These are phyloP conservation scores for Trichoderma semiorbis DNA, from an alignment of 2,329 filamentous ascomycete species.

Conservation along the genomic window DNA sequence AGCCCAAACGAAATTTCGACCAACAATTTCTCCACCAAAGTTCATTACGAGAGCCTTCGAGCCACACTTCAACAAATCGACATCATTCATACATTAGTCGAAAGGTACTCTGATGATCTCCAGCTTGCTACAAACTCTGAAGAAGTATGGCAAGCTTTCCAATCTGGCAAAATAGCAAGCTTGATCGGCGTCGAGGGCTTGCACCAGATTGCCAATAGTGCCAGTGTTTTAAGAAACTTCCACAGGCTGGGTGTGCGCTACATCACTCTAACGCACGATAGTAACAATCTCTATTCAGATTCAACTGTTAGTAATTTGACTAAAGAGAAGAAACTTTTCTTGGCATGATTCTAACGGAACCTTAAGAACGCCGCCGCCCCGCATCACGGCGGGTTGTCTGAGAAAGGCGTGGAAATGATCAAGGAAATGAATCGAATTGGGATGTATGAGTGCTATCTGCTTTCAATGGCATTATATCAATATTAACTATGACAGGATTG, in stretches of 20 bases:
- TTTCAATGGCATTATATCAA: not conserved
- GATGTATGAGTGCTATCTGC: conserved; percentile 2
- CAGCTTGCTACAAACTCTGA: conserved; percentile 56
- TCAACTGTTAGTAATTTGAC: not conserved
- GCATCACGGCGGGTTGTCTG: conserved; percentile 13
- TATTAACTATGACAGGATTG: conserved; percentile 41
- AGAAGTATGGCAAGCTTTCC: conserved; percentile 57
- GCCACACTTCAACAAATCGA: conserved; percentile 69
- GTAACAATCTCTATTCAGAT: conserved; percentile 19
- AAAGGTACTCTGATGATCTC: conserved; percentile 62
- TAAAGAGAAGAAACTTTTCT: not conserved
- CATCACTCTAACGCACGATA: conserved; percentile 76
- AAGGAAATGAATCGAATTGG: conserved; percentile 21
- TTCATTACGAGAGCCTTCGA: conserved; percentile 35
- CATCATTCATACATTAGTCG: conserved; percentile 57
- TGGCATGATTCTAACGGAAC: not conserved
- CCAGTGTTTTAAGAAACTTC: conserved; percentile 67
- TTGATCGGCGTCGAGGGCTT: conserved; percentile 76
- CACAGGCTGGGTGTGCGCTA: conserved; percentile 75
- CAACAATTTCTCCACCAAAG: not conserved
- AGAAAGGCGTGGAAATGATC: conserved; percentile 15
- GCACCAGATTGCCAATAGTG: conserved; percentile 81
- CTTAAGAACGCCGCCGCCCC: not conserved
- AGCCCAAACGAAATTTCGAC: not conserved
- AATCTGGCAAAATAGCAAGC: conserved; percentile 60